phyloP scores from a whole-genome alignment of 2,329 filamentous ascomycete species.

The Trichoderma harzianum region DNA sequence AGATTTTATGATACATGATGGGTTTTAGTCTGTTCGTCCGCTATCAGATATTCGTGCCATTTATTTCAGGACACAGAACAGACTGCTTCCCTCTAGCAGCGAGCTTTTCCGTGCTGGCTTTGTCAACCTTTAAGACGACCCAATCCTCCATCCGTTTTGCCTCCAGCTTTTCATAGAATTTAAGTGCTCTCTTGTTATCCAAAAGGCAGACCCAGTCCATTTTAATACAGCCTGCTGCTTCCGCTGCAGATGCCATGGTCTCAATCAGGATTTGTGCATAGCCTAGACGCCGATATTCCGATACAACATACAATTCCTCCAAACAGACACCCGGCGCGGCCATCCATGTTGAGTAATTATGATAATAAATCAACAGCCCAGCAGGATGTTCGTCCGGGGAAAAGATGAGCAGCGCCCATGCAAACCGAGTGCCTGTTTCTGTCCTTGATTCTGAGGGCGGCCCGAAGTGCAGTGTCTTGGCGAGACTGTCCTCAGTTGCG shows the following conservation, averaged over 20 bases:
- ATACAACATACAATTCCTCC: conserved; percentile 1
- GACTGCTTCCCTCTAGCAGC: background rate
- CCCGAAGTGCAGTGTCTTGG: background rate
- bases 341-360: conserved; percentile 1
- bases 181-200: background rate
- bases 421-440: background rate
- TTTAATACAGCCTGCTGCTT: background rate
- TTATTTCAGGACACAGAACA: background rate
- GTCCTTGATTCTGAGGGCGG: background rate
- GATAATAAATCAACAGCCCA: background rate
- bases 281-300: background rate
- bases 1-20: background rate
- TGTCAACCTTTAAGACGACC: background rate
- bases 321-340: background rate
- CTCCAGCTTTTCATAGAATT: background rate
- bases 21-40: background rate
- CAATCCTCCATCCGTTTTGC: background rate
- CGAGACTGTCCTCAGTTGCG: background rate
- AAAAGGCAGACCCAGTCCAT: background rate
- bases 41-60: background rate
- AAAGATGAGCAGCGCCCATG: background rate
- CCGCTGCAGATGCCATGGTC: background rate
- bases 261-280: background rate
- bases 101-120: background rate
- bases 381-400: background rate